A percentile compares a stretch with the other conserved stretches of the same genome.
Conservation (phyloP, 306 rosid genomes). For the Canavalia ensiformis region DNA sequence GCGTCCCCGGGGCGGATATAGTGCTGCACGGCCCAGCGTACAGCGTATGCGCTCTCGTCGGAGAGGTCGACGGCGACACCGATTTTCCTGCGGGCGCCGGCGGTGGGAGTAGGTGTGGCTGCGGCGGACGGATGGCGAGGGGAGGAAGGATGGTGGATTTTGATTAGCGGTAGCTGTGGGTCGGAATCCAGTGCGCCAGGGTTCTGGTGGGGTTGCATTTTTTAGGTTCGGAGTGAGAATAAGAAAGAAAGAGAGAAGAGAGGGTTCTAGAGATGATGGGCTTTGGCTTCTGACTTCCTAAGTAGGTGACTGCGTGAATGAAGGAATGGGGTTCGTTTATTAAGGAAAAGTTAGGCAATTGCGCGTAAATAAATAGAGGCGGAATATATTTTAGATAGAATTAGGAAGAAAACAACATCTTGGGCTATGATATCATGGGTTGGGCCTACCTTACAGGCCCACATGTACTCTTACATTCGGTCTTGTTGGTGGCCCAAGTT, state of each 20-base stretch:
- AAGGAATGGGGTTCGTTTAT: too few relatives aligned
- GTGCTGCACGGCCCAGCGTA: slow-evolving; percentile 94
- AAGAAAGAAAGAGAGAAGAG: background rate
- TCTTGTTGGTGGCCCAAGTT: background rate
- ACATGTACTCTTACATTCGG: background rate
- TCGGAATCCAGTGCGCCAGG: slow-evolving; percentile 62
- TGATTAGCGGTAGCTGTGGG: slow-evolving; percentile 87
- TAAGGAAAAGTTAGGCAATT: too few relatives aligned
- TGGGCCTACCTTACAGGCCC: slow-evolving; percentile 1
- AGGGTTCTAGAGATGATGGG: slow-evolving; percentile 35
- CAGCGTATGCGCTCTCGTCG: slow-evolving; percentile 95
- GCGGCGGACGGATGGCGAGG: slow-evolving; percentile 69
- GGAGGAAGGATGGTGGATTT: slow-evolving; percentile 92
- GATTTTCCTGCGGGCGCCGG: slow-evolving; percentile 94
- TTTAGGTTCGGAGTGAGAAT: background rate
- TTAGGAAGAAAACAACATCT: background rate
- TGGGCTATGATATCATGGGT: slow-evolving; percentile 23
- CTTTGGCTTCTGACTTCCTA: background rate
- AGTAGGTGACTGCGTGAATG: too few relatives aligned
- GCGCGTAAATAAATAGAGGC: too few relatives aligned
- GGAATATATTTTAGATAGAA: too few relatives aligned
- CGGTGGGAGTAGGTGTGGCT: slow-evolving; percentile 89
- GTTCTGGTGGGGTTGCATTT: slow-evolving; percentile 58
- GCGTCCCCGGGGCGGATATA: slow-evolving; percentile 98
- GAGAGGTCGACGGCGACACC: slow-evolving; percentile 98